These are phyloP conservation scores for Mortierella sp. DNA, from an alignment of 371 early-diverging fungal species.

Conservation along the genomic window DNA sequence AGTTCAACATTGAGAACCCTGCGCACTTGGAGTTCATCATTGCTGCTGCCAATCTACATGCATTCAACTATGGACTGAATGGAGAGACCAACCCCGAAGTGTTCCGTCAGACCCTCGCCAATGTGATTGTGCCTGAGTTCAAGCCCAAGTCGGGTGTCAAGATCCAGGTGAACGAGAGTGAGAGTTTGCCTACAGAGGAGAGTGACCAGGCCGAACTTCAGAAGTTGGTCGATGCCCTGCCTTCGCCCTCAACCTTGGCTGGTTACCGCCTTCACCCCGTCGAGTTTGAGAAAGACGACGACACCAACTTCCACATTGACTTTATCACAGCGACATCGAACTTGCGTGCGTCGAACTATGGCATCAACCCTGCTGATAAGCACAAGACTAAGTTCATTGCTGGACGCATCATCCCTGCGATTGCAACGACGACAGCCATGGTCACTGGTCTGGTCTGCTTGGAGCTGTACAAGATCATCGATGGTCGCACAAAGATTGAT, in stretches of 20 bases:
- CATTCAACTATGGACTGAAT: slow-evolving; percentile 94
- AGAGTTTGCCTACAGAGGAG: slow-evolving; percentile 56
- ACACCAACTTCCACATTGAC: slow-evolving; percentile 99
- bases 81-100: slow-evolving; percentile 78
- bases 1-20: slow-evolving; percentile 83
- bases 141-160: slow-evolving; percentile 93
- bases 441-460: slow-evolving; percentile 99
- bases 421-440: slow-evolving; percentile 99
- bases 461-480: slow-evolving; percentile 96
- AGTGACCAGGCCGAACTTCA: slow-evolving; percentile 78
- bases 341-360: slow-evolving; percentile 97
- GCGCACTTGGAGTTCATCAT: slow-evolving; percentile 94
- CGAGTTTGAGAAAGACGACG: slow-evolving; percentile 99
- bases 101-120: slow-evolving; percentile 74
- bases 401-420: slow-evolving; percentile 99
- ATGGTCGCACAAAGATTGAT: slow-evolving; percentile 84
- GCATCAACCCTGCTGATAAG: slow-evolving; percentile 92
- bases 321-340: slow-evolving; percentile 99
- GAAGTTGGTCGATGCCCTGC: slow-evolving; percentile 73
- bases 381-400: slow-evolving; percentile 99
- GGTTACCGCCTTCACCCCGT: slow-evolving; percentile 85
- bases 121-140: slow-evolving; percentile 87
- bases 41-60: slow-evolving; percentile 94
- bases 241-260: slow-evolving; percentile 77
- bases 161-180: slow-evolving; percentile 96